Evolutionary conservation across 2,329 filamentous ascomycete genomes (phyloP).

Genomic region (Zymoseptoria brevis): DNA sequence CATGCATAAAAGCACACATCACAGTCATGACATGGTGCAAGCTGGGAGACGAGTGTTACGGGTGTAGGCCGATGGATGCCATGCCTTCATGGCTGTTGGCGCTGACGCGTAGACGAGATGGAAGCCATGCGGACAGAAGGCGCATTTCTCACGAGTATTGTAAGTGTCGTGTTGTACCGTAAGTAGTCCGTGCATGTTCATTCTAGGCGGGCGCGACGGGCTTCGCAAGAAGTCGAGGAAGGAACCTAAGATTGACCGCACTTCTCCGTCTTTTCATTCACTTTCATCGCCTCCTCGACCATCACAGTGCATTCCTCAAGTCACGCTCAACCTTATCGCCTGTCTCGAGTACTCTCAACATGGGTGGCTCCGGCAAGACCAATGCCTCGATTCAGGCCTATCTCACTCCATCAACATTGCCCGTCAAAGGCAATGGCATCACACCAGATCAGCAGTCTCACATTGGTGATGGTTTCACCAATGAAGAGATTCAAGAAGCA

Average conservation of each 20-base stretch:
- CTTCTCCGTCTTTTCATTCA: background rate
- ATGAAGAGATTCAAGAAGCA: conserved; percentile 33
- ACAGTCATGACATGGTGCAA: too few relatives aligned
- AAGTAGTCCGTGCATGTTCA: background rate
- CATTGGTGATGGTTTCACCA: conserved; percentile 47
- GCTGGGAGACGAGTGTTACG: too few relatives aligned
- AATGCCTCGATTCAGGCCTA: conserved; percentile 38
- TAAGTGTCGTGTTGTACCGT: too few relatives aligned
- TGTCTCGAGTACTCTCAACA: conserved; percentile 1
- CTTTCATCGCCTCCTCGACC: background rate
- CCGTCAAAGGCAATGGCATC: conserved; percentile 12
- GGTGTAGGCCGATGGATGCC: too few relatives aligned
- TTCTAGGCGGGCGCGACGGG: background rate
- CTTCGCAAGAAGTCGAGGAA: background rate
- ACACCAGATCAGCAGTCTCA: conserved; percentile 9
- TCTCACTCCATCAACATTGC: conserved; percentile 26
- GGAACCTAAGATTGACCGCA: background rate
- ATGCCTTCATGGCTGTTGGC: background rate
- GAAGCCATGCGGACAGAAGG: too few relatives aligned
- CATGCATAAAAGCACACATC: background rate
- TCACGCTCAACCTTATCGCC: background rate
- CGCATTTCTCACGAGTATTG: too few relatives aligned
- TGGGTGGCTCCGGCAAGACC: conserved; percentile 7
- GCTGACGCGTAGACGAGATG: background rate
- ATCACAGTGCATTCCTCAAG: background rate